These are phyloP conservation scores for Cercospora nicotianae DNA, from an alignment of 2,329 filamentous ascomycete genomes.

Conservation along the genomic window DNA sequence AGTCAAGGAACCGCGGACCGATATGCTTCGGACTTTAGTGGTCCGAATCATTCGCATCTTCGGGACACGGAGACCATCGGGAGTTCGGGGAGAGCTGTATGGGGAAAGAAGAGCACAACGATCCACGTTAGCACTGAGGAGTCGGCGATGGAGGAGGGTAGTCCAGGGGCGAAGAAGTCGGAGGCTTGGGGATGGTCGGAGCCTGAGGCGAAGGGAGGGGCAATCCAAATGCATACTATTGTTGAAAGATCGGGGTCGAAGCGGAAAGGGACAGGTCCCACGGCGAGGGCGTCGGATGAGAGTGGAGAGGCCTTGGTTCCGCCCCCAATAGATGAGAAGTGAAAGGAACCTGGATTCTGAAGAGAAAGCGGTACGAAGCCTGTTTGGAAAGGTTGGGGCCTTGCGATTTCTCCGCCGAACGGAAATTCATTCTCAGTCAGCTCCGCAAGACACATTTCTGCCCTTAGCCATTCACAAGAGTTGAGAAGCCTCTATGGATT, in stretches of 20 bases:
- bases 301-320: slow-evolving; percentile 4
- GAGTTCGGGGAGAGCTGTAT: neutral
- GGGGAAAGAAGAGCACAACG: neutral
- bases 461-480: too few relatives aligned
- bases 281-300: neutral
- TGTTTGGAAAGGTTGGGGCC: too few relatives aligned
- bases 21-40: neutral
- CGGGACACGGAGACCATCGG: neutral
- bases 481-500: neutral
- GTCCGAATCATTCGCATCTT: neutral
- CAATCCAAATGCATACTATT: slow-evolving; percentile 5
- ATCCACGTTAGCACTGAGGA: neutral
- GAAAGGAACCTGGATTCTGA: neutral
- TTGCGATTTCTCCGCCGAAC: too few relatives aligned
- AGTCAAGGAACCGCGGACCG: neutral
- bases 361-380: neutral
- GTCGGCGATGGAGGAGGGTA: neutral
- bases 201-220: neutral
- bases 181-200: slow-evolving; percentile 8
- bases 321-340: neutral
- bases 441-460: too few relatives aligned
- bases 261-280: neutral
- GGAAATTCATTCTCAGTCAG: too few relatives aligned
- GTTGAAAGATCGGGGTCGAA: slow-evolving; percentile 1
- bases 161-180: neutral